These are phyloP conservation scores for Skeletonema marinoi DNA, from an alignment of 108 stramenopile species.

Conservation along the genomic window DNA sequence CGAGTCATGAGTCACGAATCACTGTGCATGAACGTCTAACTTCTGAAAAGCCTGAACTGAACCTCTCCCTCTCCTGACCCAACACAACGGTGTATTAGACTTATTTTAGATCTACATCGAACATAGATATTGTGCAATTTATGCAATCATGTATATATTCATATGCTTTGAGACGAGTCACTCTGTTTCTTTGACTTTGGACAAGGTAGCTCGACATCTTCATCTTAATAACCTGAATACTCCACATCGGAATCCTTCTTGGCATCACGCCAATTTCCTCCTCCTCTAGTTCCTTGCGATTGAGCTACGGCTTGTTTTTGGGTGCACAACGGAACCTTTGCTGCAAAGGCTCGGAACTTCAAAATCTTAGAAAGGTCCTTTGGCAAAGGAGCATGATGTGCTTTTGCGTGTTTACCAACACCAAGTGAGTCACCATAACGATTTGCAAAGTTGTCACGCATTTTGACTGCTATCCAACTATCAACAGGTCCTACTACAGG, in stretches of 20 bases:
- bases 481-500: conserved; percentile 77
- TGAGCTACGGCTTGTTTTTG: conserved; percentile 56
- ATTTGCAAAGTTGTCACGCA: conserved; percentile 82
- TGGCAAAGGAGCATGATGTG: conserved; percentile 33
- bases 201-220: no score
- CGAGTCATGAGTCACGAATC: no score
- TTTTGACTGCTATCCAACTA: conserved; percentile 78
- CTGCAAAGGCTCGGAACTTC: conserved; percentile 80
- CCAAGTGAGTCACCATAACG: conserved; percentile 63
- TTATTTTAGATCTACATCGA: no score
- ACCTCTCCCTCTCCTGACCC: no score
- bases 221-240: not conserved
- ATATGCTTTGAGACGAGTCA: no score
- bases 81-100: no score
- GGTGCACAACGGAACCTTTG: conserved; percentile 66
- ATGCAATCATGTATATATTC: no score
- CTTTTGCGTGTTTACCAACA: conserved; percentile 53
- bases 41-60: no score
- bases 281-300: conserved; percentile 1
- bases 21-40: no score
- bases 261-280: conserved; percentile 11
- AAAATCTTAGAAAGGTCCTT: conserved; percentile 63
- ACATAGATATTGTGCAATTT: no score
- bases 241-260: not conserved
- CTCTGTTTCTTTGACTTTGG: no score